phyloP scores from a whole-genome alignment of 257 asterid species.

The Fraxinus pennsylvanica region DNA sequence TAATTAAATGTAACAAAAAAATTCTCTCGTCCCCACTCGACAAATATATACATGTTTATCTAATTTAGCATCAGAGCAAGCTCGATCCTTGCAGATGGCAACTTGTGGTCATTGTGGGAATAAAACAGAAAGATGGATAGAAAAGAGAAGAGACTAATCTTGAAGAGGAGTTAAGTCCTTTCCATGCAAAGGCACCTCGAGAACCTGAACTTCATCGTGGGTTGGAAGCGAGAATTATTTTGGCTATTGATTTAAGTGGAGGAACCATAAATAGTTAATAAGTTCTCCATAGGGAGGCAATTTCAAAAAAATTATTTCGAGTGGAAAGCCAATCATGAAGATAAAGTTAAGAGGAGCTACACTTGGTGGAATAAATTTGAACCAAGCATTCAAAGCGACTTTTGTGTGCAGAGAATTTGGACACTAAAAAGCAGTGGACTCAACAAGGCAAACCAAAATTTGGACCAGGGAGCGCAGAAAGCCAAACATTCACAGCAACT shows the following conservation, averaged over 20 bases:
- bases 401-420: too few species aligned
- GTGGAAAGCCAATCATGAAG: background rate
- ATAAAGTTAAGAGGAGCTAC: background rate
- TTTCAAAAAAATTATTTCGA: background rate
- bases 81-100: background rate
- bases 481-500: background rate
- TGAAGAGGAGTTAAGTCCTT: background rate
- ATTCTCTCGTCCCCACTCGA: background rate
- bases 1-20: background rate
- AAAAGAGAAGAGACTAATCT: background rate
- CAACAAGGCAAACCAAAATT: background rate
- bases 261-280: background rate
- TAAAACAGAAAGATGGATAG: background rate
- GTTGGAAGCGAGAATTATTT: background rate
- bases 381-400: too few species aligned
- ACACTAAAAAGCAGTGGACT: background rate
- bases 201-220: background rate
- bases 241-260: background rate
- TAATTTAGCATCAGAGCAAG: background rate
- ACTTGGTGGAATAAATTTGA: background rate
- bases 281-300: background rate
- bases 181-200: background rate
- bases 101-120: background rate
- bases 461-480: background rate
- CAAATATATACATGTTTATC: background rate